A percentile compares a stretch with the other conserved stretches of the same genome.
Evolutionary conservation across 768 basidiomycete genomes (phyloP).

Genomic region (Calocera cornea): DNA sequence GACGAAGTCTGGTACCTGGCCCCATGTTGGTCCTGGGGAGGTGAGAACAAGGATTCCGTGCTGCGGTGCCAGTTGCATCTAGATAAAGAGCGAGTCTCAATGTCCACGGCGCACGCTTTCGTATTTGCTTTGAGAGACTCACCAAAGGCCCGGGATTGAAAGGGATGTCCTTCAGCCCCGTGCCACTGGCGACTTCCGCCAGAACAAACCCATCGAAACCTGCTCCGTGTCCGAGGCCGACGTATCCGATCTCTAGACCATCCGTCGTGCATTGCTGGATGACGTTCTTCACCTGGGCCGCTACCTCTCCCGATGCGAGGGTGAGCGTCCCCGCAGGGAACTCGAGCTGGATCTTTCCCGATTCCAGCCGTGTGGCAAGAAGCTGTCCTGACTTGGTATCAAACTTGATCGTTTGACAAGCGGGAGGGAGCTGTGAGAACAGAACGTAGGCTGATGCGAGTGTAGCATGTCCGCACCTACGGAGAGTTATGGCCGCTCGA

Average conservation of each 20-base stretch:
- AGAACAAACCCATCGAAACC: conserved; percentile 8
- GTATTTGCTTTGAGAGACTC: background rate
- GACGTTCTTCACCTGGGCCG: background rate
- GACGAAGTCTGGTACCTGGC: conserved; percentile 15
- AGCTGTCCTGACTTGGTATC: conserved; percentile 15
- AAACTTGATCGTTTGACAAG: conserved; percentile 15
- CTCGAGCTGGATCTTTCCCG: conserved; percentile 18
- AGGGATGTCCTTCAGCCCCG: background rate
- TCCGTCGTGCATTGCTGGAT: conserved; percentile 6
- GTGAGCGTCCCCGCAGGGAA: conserved; percentile 16
- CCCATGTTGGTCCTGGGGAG: conserved; percentile 9
- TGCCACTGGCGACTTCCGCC: background rate
- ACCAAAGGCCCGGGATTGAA: background rate
- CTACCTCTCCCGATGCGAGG: background rate
- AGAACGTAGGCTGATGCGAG: conserved; percentile 21
- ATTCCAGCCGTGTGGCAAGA: conserved; percentile 9
- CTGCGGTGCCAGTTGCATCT: conserved; percentile 5
- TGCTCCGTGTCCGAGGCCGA: background rate
- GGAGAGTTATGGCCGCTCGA: background rate
- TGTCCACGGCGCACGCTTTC: no score
- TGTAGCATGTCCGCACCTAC: conserved; percentile 25
- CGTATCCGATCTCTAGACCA: background rate
- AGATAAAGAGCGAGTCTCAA: no score
- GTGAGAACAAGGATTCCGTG: conserved; percentile 15
- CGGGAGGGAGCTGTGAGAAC: conserved; percentile 10